Evolutionary conservation across 768 basidiomycete species (phyloP).

Genomic region (Leucocoprinus sp.): DNA sequence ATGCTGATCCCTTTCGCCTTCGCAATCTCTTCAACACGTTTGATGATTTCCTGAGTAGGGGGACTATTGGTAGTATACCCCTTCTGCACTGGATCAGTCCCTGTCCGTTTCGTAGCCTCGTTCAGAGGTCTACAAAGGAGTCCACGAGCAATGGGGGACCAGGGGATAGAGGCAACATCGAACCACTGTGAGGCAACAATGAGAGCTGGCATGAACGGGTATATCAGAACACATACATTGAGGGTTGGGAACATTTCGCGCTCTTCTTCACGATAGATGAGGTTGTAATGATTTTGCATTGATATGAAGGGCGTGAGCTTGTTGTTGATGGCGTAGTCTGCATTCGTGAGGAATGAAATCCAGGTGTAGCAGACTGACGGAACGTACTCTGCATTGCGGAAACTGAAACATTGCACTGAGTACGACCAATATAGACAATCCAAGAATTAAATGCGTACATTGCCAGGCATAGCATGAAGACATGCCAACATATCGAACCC

Average conservation of each 20-base stretch:
- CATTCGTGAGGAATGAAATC: neutral
- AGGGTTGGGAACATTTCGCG: constrained; percentile 53
- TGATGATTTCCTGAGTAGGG: constrained; percentile 27
- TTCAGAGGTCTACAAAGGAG: constrained; percentile 37
- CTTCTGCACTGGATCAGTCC: constrained; percentile 23
- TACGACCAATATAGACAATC: neutral
- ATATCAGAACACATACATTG: constrained; percentile 26
- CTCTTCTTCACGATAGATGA: constrained; percentile 59
- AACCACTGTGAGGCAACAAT: constrained; percentile 27
- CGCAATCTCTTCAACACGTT: constrained; percentile 44
- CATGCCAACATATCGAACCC: constrained; percentile 55
- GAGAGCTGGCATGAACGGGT: too few relatives aligned
- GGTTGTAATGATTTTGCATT: constrained; percentile 59
- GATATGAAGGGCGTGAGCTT: constrained; percentile 52
- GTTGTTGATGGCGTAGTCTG: constrained; percentile 54
- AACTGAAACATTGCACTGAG: constrained; percentile 20
- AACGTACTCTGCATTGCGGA: constrained; percentile 46
- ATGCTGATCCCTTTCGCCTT: constrained; percentile 44
- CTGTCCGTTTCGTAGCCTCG: constrained; percentile 31
- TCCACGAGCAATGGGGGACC: constrained; percentile 51
- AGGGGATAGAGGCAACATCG: constrained; percentile 49
- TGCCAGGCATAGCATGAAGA: constrained; percentile 48
- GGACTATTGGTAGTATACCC: constrained; percentile 16
- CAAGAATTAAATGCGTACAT: constrained; percentile 26
- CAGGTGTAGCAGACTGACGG: too few relatives aligned